Evolutionary conservation across 2,329 filamentous ascomycete species (phyloP), one percentile per base, ranked within the genome.

Genomic region (Pezicula radicicola): DNA sequence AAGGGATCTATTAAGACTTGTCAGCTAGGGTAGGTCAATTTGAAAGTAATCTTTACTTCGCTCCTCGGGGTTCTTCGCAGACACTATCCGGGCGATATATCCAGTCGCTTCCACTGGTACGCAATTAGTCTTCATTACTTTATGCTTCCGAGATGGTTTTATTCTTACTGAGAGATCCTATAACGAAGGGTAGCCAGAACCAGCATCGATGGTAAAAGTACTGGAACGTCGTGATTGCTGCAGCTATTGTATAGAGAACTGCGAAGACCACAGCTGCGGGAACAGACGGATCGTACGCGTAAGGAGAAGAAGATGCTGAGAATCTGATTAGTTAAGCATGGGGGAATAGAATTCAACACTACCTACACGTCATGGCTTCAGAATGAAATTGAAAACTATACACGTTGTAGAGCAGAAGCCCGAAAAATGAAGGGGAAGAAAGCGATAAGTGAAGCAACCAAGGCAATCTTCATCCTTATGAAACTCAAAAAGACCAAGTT

Each of bases 1-100:
- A 61, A 72, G 6, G 61, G 35, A 48, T 19, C 52, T 54, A 35
- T 28, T 12, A n/a, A 8, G 3, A 9, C 9, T 33, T 3, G 42
- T 30, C 28, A 45, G 42, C 42, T 48, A 40, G 6, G 16, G n/a
- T 9, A 30, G 2, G 28, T 30, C 8, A 30, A 30, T 3, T 30
- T 12, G 10, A 30, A 12, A 30, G 28, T 6, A 30, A 12, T 12
- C 2, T 13, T 28, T 5, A 33, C 30, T 19, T 16, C 27, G n/a
- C 21, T 30, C 21, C 4, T 33, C 15, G 8, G 15, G 30, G 28
- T 13, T 46, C 44, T 19, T 18, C 9, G 44, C 44, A 6, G 12
- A 46, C 3, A 16, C 5, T 12, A 19, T 15, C 15, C 44, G 4
- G 18, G 21, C 30, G n/a, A 46, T 46, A 18, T 46, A 46, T 12